Evolutionary conservation across 495 filamentous ascomycete species (phyloP).

Genomic region (Penicillium antarcticum): DNA sequence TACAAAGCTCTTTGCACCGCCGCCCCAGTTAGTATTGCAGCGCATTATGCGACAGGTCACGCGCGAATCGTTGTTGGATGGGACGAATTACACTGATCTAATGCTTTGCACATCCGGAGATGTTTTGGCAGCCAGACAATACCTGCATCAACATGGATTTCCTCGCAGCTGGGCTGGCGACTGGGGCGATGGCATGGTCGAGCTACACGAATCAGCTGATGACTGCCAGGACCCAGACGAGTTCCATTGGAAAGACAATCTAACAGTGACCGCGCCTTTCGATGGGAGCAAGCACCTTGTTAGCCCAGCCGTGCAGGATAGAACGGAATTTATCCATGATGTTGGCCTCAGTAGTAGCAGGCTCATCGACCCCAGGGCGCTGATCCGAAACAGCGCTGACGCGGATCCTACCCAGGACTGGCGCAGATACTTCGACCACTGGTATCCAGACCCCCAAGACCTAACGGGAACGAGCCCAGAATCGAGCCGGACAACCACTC

Average conservation of each 20-base stretch:
- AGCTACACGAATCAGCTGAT: conserved; percentile 4
- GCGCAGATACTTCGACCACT: background rate
- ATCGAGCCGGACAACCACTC: background rate
- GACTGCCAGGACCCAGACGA: background rate
- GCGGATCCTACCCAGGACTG: background rate
- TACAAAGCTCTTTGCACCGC: conserved; percentile 9
- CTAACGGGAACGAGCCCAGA: no score
- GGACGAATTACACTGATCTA: conserved; percentile 9
- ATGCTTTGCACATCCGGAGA: conserved; percentile 26
- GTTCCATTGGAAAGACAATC: conserved; percentile 18
- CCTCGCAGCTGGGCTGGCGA: conserved; percentile 25
- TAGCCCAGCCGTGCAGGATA: background rate
- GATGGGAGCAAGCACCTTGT: background rate
- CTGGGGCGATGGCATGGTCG: conserved; percentile 29
- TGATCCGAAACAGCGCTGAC: background rate
- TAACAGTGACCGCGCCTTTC: background rate
- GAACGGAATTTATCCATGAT: conserved; percentile 4
- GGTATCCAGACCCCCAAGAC: no score
- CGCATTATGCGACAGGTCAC: conserved; percentile 11
- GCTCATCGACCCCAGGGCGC: background rate
- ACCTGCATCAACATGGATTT: conserved; percentile 23
- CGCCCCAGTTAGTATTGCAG: conserved; percentile 21
- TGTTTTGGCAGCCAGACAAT: conserved; percentile 25
- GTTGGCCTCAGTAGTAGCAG: background rate
- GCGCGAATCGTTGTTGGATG: conserved; percentile 5